phyloP scores from a whole-genome alignment of 495 filamentous ascomycete species.

The Pseudevernia furfuracea region DNA sequence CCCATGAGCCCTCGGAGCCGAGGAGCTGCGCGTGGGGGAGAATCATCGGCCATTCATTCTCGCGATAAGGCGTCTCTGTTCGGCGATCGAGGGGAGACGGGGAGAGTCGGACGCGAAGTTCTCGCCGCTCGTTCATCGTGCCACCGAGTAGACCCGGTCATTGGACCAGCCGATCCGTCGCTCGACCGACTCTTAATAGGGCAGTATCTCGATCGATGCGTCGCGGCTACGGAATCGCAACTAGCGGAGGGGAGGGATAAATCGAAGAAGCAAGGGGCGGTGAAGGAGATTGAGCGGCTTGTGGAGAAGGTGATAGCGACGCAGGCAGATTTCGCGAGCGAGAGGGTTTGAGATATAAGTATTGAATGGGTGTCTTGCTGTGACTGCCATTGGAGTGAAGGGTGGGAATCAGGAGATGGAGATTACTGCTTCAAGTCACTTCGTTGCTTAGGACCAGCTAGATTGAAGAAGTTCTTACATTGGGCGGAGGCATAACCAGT shows the following conservation, averaged over 20 bases:
- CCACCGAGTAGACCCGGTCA: background rate
- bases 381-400: too few species aligned
- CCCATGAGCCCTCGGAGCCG: background rate
- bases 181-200: background rate
- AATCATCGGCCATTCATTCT: too few species aligned
- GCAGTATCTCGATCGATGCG: background rate
- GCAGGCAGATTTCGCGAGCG: background rate
- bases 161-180: background rate
- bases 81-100: background rate
- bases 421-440: too few species aligned
- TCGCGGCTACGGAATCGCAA: background rate
- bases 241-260: background rate
- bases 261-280: background rate
- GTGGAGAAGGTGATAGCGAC: background rate
- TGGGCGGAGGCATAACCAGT: too few species aligned
- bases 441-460: too few species aligned
- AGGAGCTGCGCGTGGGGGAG: too few species aligned
- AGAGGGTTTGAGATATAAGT: background rate
- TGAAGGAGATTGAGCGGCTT: background rate
- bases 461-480: too few species aligned
- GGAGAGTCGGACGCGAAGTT: background rate
- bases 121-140: background rate
- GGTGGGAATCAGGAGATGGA: too few species aligned
- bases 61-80: background rate
- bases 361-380: too few species aligned